These are phyloP conservation scores for Colletotrichum spaethianum DNA, from an alignment of 2,329 filamentous ascomycete genomes.

Conservation along the genomic window DNA sequence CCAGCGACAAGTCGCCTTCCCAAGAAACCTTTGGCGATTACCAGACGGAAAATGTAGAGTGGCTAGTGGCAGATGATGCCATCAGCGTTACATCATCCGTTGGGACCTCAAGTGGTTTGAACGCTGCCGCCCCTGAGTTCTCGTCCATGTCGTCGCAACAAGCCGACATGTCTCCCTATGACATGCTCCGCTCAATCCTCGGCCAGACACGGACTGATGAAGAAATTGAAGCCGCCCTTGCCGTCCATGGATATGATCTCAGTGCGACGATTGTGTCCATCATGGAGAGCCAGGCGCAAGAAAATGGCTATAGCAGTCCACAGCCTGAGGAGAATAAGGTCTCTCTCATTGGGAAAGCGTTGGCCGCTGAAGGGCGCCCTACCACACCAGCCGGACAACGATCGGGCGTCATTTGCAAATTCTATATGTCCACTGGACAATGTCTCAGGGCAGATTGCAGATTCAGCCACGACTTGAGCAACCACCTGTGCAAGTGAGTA, in stretches of 20 bases:
- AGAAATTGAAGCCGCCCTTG: constrained; percentile 92
- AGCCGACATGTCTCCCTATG: constrained; percentile 96
- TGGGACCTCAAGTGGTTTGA: constrained; percentile 78
- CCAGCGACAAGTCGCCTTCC: constrained; percentile 83
- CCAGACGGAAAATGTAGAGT: constrained; percentile 95
- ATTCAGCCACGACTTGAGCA: constrained; percentile 96
- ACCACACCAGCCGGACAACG: constrained; percentile 83
- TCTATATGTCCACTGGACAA: constrained; percentile 95
- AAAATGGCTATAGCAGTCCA: constrained; percentile 53
- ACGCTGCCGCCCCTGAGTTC: constrained; percentile 86
- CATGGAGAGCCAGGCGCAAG: constrained; percentile 78
- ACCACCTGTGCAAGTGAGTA: constrained; percentile 97
- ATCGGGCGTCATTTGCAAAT: constrained; percentile 94
- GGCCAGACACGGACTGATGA: constrained; percentile 92
- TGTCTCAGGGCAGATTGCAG: constrained; percentile 96
- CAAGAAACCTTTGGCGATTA: constrained; percentile 92
- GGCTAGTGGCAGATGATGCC: constrained; percentile 92
- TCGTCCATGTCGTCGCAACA: constrained; percentile 72
- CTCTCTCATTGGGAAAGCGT: constrained; percentile 90
- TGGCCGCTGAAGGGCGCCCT: constrained; percentile 81
- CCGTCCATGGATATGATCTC: constrained; percentile 91
- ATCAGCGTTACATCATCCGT: constrained; percentile 84
- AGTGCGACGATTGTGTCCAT: constrained; percentile 92
- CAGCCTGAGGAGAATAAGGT: constrained; percentile 70
- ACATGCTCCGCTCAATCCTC: constrained; percentile 95